Percentiles rank a stretch among this genome's conserved stretches.
Evolutionary conservation across 306 rosid genomes (phyloP).

Genomic region (Sindora glabra): DNA sequence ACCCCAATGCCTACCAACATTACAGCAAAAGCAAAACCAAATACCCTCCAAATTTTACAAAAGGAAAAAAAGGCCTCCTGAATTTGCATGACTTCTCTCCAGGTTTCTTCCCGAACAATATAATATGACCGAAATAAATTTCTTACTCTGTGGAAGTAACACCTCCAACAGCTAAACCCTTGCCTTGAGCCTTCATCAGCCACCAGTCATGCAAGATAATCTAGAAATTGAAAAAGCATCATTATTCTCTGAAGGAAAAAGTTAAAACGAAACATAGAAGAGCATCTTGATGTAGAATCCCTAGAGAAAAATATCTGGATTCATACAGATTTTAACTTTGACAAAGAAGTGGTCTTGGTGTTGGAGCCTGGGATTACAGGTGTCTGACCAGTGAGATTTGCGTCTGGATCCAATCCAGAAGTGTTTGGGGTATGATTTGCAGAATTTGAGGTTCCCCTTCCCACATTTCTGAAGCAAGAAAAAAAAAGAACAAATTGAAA

Average conservation of each 20-base stretch:
- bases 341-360: not conserved
- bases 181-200: conserved; percentile 21
- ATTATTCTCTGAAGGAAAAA: not conserved
- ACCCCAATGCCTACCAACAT: too few species aligned
- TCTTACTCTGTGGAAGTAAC: conserved; percentile 21
- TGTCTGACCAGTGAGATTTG: too few species aligned
- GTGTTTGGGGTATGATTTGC: too few species aligned
- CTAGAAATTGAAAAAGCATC: not conserved
- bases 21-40: not conserved
- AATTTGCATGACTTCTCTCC: not conserved
- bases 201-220: conserved; percentile 34
- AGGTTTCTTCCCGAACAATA: not conserved
- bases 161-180: conserved; percentile 33
- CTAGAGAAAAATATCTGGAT: not conserved
- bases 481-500: too few species aligned
- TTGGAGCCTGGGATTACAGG: not conserved
- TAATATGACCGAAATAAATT: not conserved
- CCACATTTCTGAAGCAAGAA: not conserved
- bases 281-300: not conserved
- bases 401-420: too few species aligned
- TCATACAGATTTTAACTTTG: not conserved
- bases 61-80: not conserved
- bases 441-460: not conserved
- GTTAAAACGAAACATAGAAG: not conserved
- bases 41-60: too few species aligned